Base-by-base conservation (phyloP, 139 green algal genomes). In the Coccomyxa sp. region DNA sequence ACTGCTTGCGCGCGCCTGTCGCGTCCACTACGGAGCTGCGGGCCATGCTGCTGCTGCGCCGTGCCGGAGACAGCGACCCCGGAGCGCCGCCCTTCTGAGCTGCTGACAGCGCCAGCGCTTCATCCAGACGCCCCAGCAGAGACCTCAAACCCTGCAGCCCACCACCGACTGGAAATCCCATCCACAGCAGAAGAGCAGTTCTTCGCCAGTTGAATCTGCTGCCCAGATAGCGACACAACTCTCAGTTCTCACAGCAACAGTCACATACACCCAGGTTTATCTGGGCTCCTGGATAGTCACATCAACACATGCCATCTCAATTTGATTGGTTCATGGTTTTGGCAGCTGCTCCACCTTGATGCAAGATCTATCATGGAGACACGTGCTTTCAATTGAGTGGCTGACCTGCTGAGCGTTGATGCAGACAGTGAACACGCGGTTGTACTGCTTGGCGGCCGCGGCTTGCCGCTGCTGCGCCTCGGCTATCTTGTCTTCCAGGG, bases 401-500 rank as follows among this genome's bases (percentile, higher is more conserved):
- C 38, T 51, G 38, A 86, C 87, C 84, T 90, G 87, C 28, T 95
- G 91, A 25, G 92, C 90, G 15, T 82, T 87, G 28, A 96, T 92
- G 81, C 91, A 93, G 25, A 95, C 86, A 31, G 84, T 83, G 60
- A 90, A 90, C 81, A 94, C 84, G 85, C 89, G 90, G 85, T 84
- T 86, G 82, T 95, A 96, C 84, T 92, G 91, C 71, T 88, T 80
- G 59, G 85, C 78, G 30, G 85, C 86, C 1, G 79, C 81, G 11
- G 59, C 78, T 30, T 83, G 81, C 38, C 80, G 86, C 68, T 67
- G 83, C 57, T 79, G 78, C 13, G 87, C 91, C 25, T 90, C 87
- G 9, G 75, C 84, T 51, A 90, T 85, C 63, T 71, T 71, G 18
- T 71, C 63, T 71, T 21, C 63, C 18, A 71, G 63, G 63, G 63